These are phyloP conservation scores for Tinospora cordifolia DNA, from an alignment of 164 flowering plant genomes.

Conservation along the genomic window DNA sequence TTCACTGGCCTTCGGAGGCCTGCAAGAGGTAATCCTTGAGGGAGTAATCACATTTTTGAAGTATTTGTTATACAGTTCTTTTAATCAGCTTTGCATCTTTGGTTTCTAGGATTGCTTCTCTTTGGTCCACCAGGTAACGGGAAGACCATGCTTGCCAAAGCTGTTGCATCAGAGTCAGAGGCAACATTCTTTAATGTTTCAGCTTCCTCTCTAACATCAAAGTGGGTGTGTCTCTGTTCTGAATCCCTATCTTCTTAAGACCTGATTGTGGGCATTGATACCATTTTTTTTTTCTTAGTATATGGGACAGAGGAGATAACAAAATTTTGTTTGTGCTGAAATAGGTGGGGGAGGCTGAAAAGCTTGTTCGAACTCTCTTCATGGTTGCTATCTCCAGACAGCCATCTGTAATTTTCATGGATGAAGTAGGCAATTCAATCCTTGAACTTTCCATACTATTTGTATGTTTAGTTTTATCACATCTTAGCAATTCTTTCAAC, in stretches of 20 bases:
- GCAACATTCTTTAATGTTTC: conserved; percentile 98
- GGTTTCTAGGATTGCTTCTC: conserved; percentile 71
- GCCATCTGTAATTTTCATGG: conserved; percentile 94
- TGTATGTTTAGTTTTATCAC: neutral
- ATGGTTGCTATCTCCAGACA: conserved; percentile 85
- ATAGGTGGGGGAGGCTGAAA: conserved; percentile 97
- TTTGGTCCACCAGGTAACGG: conserved; percentile 99
- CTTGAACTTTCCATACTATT: conserved; percentile 4
- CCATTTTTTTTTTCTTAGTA: neutral
- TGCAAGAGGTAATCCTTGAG: conserved; percentile 55
- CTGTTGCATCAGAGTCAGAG: conserved; percentile 94
- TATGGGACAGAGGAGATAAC: neutral
- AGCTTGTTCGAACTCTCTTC: conserved; percentile 94
- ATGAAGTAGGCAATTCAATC: conserved; percentile 56
- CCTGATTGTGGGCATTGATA: neutral
- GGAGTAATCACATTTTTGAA: neutral
- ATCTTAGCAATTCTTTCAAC: neutral
- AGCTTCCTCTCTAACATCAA: conserved; percentile 93
- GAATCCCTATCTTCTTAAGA: neutral
- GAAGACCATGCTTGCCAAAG: conserved; percentile 99
- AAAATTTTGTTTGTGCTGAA: conserved; percentile 12
- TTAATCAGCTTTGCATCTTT: neutral
- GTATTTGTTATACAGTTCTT: neutral
- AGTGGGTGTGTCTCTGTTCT: conserved; percentile 66
- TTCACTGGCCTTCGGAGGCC: conserved; percentile 94